Base-by-base conservation (phyloP, 257 asterid species). In the Apocynum venetum region DNA sequence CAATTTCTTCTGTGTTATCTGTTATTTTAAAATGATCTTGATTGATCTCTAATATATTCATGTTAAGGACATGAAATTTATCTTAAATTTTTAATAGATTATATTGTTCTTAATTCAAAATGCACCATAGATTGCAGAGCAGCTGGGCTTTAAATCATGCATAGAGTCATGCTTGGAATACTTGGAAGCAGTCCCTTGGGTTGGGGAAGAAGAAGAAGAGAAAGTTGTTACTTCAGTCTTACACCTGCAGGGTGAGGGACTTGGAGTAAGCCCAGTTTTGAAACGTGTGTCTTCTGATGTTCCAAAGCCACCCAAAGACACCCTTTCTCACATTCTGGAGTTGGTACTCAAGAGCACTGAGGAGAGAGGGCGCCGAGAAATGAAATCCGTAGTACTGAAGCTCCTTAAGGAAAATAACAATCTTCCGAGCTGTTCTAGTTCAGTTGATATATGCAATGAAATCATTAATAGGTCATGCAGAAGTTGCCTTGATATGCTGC, bases 161-260 rank as follows among this genome's bases (percentile, higher is more conserved):
- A 82, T 91, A 77, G 85, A 79, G 56, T 86, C 91, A 9, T 95
- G 99, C 82, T 85, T 95, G 87, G 98, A 91, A 77, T 90, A 91
- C 90, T 87, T 95, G 85, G 99, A 95, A 90, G 98, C 99, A 17
- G 99, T 87, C 73, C 99, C 99, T 0, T 95, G 99, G 99, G 96
- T 91, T 25, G 99, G 99, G 56, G 96, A 93, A 80, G 99, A 95
- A 72, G 98, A 95, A 82, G 98, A 95, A 85, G 93, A 91, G 81
- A 91, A 82, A 73, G 99, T 95, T 44, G 92, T 95, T 73, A 82
- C 94, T 25, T 88, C 92, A 14, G 87, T 95, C 71, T 70, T 81
- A 72, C 89, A 79, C 66, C 94, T 95, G 25, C 89, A 87, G 81
- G 85, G 83, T 11, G 96, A 93, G 82, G 93, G 92, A 79, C 71